phyloP scores from a whole-genome alignment of 2,329 filamentous ascomycete genomes.

The Knufia fluminis region DNA sequence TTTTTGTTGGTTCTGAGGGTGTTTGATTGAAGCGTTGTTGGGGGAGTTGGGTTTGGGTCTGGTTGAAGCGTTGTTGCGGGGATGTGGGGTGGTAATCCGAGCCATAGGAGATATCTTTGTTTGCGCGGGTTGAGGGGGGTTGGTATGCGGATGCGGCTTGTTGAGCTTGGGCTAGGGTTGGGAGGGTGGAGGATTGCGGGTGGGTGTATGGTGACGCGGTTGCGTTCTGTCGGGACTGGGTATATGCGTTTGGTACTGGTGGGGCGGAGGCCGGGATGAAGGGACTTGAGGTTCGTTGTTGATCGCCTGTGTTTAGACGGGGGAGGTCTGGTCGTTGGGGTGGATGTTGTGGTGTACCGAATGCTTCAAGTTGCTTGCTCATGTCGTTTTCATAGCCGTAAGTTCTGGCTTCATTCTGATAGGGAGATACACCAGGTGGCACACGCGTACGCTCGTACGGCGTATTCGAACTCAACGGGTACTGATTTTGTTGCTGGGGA shows the following conservation, averaged over 20 bases:
- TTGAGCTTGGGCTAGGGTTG: constrained; percentile 1
- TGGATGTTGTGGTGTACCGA: background rate
- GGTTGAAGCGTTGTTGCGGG: background rate
- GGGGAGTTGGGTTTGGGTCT: background rate
- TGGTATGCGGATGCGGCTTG: constrained; percentile 7
- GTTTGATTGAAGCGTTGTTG: constrained; percentile 7
- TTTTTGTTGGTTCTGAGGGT: constrained; percentile 3
- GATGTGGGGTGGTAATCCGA: background rate
- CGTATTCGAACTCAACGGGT: background rate
- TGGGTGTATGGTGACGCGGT: background rate
- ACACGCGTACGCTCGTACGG: background rate
- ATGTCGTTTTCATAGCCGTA: background rate
- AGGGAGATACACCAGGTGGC: background rate
- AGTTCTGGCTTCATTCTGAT: background rate
- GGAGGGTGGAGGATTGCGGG: background rate
- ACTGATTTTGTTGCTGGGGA: background rate
- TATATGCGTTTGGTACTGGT: constrained; percentile 4
- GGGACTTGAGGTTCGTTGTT: background rate
- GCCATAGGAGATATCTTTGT: constrained; percentile 9
- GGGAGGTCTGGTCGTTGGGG: constrained; percentile 5
- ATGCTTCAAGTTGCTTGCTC: background rate
- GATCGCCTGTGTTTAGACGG: constrained; percentile 8
- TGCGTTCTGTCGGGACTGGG: background rate
- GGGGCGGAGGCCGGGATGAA: background rate
- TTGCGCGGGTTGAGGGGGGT: constrained; percentile 7